Evolutionary conservation across 805 yeast species (phyloP), one percentile per base, ranked within the genome.

Genomic region (Candida easanensis): DNA sequence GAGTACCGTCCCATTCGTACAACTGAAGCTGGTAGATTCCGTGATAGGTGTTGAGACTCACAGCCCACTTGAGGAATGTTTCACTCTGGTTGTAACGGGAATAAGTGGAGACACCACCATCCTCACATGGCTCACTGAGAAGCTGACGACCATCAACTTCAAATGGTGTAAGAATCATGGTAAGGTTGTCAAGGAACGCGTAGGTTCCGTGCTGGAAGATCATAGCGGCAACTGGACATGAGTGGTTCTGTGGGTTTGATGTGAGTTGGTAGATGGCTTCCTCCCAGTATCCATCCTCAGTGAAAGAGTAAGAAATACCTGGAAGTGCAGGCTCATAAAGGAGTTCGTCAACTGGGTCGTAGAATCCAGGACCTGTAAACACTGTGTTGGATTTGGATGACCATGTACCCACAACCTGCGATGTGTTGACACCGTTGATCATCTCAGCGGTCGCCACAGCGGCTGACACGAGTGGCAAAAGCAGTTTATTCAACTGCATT

Each of bases 341-440:
- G 15, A 91, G 76, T 64, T 93, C 99, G 61, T 91, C 97, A 22
- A 89, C 85, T 3, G 99, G 99, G 63, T 93, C 98, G 62, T 79
- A 93, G 61, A 93, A 93, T 2, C 90, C 85, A 6, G 98, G 96
- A 0, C 99, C 99, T 1, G 99, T 93, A 69, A 91, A 83, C 7
- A 93, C 99, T 11, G 95, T 81, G 63, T 86, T 87, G 11, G 97
- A 82, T 64, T 93, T 93, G 15, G 97, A 84, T 1, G 90, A 66
- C 99, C 99, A 93, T 0, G 99, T 93, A 6, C 99, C 99, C 33
- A 71, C 86, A 36, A 88, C 63, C 33, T 52, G 44, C 7, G 41
- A 26, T 3, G 46, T 40, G 15, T 42, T 47, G 7, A 41, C 51
- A 31, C 30, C 56, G n/a, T 47, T 41, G 11, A 28, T 30, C n/a